Evolutionary conservation across 805 yeast species (phyloP).

Genomic region (Saccharomycopsis microspora): DNA sequence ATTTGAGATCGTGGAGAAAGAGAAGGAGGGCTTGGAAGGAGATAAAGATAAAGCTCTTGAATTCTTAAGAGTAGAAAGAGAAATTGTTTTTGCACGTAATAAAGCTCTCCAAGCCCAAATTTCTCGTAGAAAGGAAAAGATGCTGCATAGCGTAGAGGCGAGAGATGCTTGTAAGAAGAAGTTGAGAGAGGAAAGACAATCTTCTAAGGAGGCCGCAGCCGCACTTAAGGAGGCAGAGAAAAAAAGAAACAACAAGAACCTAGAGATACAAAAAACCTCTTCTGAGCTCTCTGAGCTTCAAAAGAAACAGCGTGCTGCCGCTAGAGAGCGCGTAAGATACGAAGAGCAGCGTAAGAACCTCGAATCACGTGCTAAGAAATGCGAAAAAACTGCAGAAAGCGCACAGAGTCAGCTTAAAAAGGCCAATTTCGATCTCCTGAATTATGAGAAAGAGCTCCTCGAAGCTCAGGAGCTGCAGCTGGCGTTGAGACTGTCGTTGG

Average conservation of each 20-base stretch:
- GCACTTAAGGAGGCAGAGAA: slow-evolving; percentile 25
- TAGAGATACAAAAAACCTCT: slow-evolving; percentile 18
- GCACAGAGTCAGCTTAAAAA: slow-evolving; percentile 36
- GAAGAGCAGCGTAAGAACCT: slow-evolving; percentile 72
- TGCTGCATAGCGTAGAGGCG: slow-evolving; percentile 28
- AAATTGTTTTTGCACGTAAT: slow-evolving; percentile 40
- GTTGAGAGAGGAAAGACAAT: slow-evolving; percentile 31
- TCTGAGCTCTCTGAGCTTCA: slow-evolving; percentile 21
- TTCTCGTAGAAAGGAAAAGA: slow-evolving; percentile 27
- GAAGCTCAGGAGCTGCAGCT: slow-evolving; percentile 30
- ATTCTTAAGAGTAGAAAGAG: slow-evolving; percentile 55
- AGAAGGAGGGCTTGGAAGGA: slow-evolving; percentile 49
- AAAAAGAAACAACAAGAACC: slow-evolving; percentile 21
- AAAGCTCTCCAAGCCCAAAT: slow-evolving; percentile 44
- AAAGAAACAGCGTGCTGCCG: slow-evolving; percentile 21
- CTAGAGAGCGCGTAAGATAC: slow-evolving; percentile 21
- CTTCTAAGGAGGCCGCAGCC: slow-evolving; percentile 29
- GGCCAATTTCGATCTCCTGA: slow-evolving; percentile 33
- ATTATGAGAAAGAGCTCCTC: slow-evolving; percentile 32
- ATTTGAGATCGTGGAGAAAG: slow-evolving; percentile 69
- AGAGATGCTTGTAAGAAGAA: slow-evolving; percentile 30
- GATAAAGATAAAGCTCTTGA: slow-evolving; percentile 60
- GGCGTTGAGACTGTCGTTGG: slow-evolving; percentile 31
- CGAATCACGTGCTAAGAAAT: slow-evolving; percentile 44
- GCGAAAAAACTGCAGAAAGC: slow-evolving; percentile 39